phyloP scores from a whole-genome alignment of 2,329 filamentous ascomycete species.

The Calonectria pteridis region DNA sequence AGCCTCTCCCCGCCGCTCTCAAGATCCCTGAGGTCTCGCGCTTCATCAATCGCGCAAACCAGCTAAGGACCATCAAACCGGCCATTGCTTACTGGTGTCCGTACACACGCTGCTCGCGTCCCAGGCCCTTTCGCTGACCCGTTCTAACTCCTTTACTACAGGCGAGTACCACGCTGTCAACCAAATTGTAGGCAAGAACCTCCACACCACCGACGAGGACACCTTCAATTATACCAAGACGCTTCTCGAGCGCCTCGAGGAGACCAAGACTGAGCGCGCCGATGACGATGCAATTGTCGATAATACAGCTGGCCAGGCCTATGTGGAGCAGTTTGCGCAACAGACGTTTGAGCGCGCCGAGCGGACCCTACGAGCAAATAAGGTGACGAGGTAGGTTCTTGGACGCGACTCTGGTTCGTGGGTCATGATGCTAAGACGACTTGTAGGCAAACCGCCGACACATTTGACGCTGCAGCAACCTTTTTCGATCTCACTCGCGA shows the following conservation, averaged over 20 bases:
- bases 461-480: slow-evolving; percentile 90
- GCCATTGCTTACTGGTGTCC: slow-evolving; percentile 96
- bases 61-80: slow-evolving; percentile 87
- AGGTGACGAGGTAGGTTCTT: slow-evolving; percentile 76
- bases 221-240: slow-evolving; percentile 83
- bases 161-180: slow-evolving; percentile 90
- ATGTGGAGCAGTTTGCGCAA: slow-evolving; percentile 93
- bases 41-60: slow-evolving; percentile 85
- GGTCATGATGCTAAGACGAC: slow-evolving; percentile 3
- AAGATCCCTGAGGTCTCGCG: slow-evolving; percentile 86
- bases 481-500: slow-evolving; percentile 91
- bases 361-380: slow-evolving; percentile 83
- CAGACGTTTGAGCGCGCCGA: slow-evolving; percentile 90
- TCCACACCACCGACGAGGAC: slow-evolving; percentile 84
- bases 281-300: slow-evolving; percentile 87
- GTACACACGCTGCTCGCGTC: slow-evolving; percentile 48
- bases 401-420: too few relatives aligned
- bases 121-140: background rate
- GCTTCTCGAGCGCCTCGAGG: slow-evolving; percentile 92
- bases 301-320: slow-evolving; percentile 87
- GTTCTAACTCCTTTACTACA: background rate
- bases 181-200: slow-evolving; percentile 83
- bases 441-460: slow-evolving; percentile 87
- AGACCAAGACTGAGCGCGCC: slow-evolving; percentile 69
- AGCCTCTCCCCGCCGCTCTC: slow-evolving; percentile 61